Evolutionary conservation across 2,329 filamentous ascomycete species (phyloP).

Genomic region (Fusarium sp.): DNA sequence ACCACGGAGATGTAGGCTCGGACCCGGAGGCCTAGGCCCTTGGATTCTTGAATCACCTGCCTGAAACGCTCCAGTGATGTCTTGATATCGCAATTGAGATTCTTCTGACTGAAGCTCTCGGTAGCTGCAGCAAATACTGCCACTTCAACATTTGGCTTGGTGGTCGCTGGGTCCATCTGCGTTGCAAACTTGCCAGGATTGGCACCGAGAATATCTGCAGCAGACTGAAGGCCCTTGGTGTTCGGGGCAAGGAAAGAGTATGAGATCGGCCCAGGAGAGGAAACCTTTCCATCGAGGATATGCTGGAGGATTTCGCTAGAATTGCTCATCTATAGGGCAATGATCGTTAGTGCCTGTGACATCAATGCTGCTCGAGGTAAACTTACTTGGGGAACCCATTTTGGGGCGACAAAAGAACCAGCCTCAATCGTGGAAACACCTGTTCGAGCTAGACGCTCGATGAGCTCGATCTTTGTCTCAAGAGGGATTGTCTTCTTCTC

Average conservation of each 20-base stretch:
- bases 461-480: slow-evolving; percentile 79
- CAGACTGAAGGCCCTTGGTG: slow-evolving; percentile 74
- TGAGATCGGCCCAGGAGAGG: slow-evolving; percentile 67
- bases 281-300: slow-evolving; percentile 68
- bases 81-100: slow-evolving; percentile 83
- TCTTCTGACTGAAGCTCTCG: slow-evolving; percentile 81
- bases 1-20: slow-evolving; percentile 85
- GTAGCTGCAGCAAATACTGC: slow-evolving; percentile 86
- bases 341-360: slow-evolving; percentile 19
- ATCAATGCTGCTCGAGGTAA: neutral
- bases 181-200: slow-evolving; percentile 63
- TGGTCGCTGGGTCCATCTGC: slow-evolving; percentile 57
- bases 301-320: slow-evolving; percentile 79
- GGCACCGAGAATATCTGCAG: slow-evolving; percentile 63
- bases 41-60: slow-evolving; percentile 75
- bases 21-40: slow-evolving; percentile 72
- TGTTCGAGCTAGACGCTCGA: slow-evolving; percentile 73
- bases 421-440: slow-evolving; percentile 81
- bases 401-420: slow-evolving; percentile 84
- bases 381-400: slow-evolving; percentile 82
- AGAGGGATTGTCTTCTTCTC: slow-evolving; percentile 78
- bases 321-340: slow-evolving; percentile 74
- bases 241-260: slow-evolving; percentile 89
- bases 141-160: slow-evolving; percentile 70
- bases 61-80: slow-evolving; percentile 77